These are phyloP conservation scores for Neoboletus magnificus DNA, from an alignment of 768 basidiomycete genomes.

Conservation along the genomic window DNA sequence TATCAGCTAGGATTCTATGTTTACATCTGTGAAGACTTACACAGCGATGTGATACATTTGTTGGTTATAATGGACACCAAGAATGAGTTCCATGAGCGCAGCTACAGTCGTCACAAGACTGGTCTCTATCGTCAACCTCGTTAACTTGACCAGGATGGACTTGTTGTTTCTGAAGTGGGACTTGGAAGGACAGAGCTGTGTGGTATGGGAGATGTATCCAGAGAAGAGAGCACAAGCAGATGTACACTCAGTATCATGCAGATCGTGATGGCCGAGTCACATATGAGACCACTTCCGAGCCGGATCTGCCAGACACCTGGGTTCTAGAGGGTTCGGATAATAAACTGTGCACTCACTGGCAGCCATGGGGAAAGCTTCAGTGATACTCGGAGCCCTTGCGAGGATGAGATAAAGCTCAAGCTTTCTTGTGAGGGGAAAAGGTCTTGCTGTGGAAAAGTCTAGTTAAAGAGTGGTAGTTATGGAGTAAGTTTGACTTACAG, in stretches of 20 bases:
- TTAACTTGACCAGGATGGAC: slow-evolving; percentile 9
- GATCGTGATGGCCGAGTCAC: slow-evolving; percentile 17
- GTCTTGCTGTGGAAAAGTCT: not conserved
- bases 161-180: slow-evolving; percentile 1
- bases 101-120: slow-evolving; percentile 21
- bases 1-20: not conserved
- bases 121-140: slow-evolving; percentile 22
- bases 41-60: slow-evolving; percentile 12
- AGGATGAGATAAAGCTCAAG: no score
- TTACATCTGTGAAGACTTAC: slow-evolving; percentile 5
- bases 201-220: not conserved
- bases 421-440: not conserved
- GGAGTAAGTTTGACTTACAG: not conserved
- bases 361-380: not conserved
- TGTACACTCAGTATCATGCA: slow-evolving; percentile 18
- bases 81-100: slow-evolving; percentile 14
- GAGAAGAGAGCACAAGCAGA: not conserved
- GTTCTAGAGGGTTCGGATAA: not conserved
- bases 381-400: not conserved
- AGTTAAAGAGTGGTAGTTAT: not conserved
- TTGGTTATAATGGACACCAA: not conserved
- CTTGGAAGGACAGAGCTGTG: slow-evolving; percentile 14
- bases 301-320: slow-evolving; percentile 10
- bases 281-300: slow-evolving; percentile 19
- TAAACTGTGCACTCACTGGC: slow-evolving; percentile 1